These are phyloP conservation scores for Phascolomyces articulosus DNA, from an alignment of 371 early-diverging fungal genomes.

Conservation along the genomic window DNA sequence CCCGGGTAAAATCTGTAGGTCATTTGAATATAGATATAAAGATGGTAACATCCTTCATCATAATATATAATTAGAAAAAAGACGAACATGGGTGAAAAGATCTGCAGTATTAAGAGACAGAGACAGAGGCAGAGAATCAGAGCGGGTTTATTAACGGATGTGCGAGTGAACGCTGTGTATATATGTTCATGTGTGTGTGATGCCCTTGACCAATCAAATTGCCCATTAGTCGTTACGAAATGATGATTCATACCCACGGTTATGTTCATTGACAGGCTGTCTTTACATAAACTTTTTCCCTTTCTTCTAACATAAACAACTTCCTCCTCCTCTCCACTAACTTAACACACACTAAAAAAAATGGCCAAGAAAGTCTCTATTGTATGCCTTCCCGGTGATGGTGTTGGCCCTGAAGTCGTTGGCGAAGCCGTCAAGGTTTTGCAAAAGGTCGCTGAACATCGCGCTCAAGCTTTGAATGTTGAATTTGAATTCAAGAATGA, in stretches of 20 bases:
- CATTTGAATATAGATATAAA: no score
- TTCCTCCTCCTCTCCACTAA: neutral
- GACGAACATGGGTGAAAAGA: no score
- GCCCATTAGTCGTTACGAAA: neutral
- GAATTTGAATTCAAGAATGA: constrained; percentile 76
- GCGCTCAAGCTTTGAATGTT: constrained; percentile 58
- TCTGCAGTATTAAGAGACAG: no score
- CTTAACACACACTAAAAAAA: neutral
- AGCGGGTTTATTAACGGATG: no score
- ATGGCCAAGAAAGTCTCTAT: constrained; percentile 32
- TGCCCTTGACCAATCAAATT: neutral
- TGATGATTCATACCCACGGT: constrained; percentile 6
- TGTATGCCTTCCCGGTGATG: constrained; percentile 93
- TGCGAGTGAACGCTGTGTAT: no score
- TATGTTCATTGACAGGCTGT: neutral
- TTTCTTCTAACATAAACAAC: neutral
- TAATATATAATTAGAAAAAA: no score
- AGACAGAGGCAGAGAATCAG: no score
- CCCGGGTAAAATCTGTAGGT: no score
- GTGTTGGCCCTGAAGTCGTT: constrained; percentile 94
- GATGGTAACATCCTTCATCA: no score
- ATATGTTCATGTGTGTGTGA: no score
- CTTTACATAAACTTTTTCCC: neutral
- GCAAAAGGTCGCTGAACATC: constrained; percentile 68
- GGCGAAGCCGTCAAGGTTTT: constrained; percentile 90